Evolutionary conservation across 2,329 filamentous ascomycete genomes (phyloP), one percentile per base, ranked within the genome.

Genomic region (Claviceps sp.): DNA sequence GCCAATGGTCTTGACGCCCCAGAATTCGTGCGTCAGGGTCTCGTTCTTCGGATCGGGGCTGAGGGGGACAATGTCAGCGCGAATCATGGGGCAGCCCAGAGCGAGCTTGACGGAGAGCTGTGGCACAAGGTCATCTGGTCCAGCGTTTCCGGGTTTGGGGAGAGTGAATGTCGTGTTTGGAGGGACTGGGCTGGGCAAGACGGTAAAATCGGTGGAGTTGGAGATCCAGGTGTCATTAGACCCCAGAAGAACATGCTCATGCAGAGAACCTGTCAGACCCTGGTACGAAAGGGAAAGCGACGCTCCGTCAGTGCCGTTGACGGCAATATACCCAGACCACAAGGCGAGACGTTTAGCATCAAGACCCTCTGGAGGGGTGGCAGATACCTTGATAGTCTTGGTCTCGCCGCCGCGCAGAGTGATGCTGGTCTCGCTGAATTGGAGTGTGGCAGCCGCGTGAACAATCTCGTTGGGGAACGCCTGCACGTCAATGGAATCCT

Each of bases 391-490:
- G 20, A 56, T 43, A 13, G 48, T 52, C 20, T 48, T 46, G 47
- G 46, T 16, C 36, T 56, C 26, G 37, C 48, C 52, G 14, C 52
- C 40, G 5, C 9, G 24, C 14, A 56, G 47, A 11, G 50, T 51
- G 16, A 56, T n/a, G 36, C 40, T 50, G 26, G 52, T 49, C n/a
- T 56, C 24, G 24, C 50, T 52, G 11, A 56, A 51, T 1, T 45
- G n/a, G 14, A 56, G 47, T 7, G 65, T 66, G 9, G 75, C 76
- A 42, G 67, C 67, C 20, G 65, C 62, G n/a, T 62, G 57, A 1
- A 67, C 60, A 6, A 72, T 61, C 9, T 73, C 66, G 36, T 72
- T 74, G 26, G 76, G 75, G 57, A 77, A 78, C 0, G 51, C 14
- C 11, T 63, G 62, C 0, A 74, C 69, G 46, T 64, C 65, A 45